phyloP scores from a whole-genome alignment of 345 rosid genomes.

The Moricandia arvensis region DNA sequence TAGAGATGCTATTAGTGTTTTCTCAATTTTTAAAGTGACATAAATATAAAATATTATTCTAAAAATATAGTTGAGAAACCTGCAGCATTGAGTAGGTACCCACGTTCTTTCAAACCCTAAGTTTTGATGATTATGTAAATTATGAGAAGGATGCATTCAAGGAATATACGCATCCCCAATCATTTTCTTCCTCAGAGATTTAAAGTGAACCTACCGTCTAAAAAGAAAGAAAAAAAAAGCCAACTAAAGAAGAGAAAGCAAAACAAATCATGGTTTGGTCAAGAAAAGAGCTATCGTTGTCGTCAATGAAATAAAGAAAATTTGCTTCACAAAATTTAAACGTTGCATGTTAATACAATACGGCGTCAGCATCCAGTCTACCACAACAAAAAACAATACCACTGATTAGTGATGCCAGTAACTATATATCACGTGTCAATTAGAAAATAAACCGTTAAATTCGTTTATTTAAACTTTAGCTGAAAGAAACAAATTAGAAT shows the following conservation, averaged over 20 bases:
- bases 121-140: neutral
- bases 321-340: neutral
- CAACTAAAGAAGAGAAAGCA: conserved; percentile 16
- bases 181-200: conserved; percentile 6
- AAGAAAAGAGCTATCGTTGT: conserved; percentile 14
- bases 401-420: neutral
- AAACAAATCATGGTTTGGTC: conserved; percentile 13
- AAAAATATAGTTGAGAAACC: neutral
- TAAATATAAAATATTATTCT: neutral
- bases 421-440: neutral
- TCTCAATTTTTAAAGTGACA: neutral
- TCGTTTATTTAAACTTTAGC: neutral
- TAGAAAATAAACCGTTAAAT: neutral
- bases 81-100: neutral
- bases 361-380: neutral
- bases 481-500: neutral
- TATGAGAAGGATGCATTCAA: conserved; percentile 20
- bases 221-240: neutral
- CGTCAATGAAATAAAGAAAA: neutral
- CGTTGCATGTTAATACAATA: neutral
- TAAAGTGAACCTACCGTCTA: conserved; percentile 22
- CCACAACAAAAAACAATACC: neutral
- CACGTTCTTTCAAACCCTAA: neutral
- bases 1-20: too few species aligned
- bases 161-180: conserved; percentile 25